phyloP scores from a whole-genome alignment of 2,329 filamentous ascomycete genomes.

The Xylariaceae sp. region DNA sequence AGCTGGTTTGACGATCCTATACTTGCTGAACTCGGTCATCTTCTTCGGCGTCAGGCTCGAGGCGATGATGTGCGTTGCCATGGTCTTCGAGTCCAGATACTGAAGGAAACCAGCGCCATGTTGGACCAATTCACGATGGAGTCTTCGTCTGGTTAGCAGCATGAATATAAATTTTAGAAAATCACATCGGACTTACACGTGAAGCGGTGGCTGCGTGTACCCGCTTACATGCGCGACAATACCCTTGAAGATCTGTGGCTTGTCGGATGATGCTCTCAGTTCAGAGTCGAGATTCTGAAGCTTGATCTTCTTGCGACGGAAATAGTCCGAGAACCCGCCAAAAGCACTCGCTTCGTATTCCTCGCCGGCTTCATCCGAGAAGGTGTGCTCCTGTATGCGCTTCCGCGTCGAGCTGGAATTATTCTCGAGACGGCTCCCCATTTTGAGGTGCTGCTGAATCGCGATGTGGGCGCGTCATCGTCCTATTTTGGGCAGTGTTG shows the following conservation, averaged over 20 bases:
- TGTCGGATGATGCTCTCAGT: slow-evolving; percentile 63
- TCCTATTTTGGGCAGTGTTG: neutral
- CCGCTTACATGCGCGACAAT: slow-evolving; percentile 90
- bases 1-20: slow-evolving; percentile 87
- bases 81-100: slow-evolving; percentile 90
- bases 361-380: slow-evolving; percentile 77
- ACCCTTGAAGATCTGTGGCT: slow-evolving; percentile 82
- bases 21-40: slow-evolving; percentile 76
- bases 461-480: slow-evolving; percentile 3
- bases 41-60: slow-evolving; percentile 90
- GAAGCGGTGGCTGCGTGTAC: slow-evolving; percentile 90
- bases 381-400: slow-evolving; percentile 61
- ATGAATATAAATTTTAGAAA: neutral
- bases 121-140: slow-evolving; percentile 81
- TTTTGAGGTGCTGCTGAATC: slow-evolving; percentile 30
- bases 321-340: slow-evolving; percentile 86
- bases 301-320: slow-evolving; percentile 93
- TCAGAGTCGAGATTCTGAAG: slow-evolving; percentile 89
- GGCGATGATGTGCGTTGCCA: slow-evolving; percentile 92
- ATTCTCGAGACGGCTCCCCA: slow-evolving; percentile 58
- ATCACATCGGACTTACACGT: slow-evolving; percentile 49
- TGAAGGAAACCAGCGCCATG: slow-evolving; percentile 95
- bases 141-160: slow-evolving; percentile 32
- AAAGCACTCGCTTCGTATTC: slow-evolving; percentile 87
- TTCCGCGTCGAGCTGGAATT: slow-evolving; percentile 59